These are phyloP conservation scores for Pichia nakasei DNA, from an alignment of 805 yeast species.

Conservation along the genomic window DNA sequence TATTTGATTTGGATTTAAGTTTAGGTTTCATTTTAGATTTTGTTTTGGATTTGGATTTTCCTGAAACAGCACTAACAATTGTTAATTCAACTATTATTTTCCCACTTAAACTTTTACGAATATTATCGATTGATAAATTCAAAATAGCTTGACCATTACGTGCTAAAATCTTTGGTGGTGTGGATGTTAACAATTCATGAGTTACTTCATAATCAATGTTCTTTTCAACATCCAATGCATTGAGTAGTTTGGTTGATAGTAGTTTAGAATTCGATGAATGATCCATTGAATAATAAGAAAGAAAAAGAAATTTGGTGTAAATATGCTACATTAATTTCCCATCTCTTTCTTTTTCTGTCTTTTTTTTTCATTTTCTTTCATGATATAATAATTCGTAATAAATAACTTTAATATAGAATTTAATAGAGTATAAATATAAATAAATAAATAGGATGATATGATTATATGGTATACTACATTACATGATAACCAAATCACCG, in stretches of 20 bases:
- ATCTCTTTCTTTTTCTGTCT: no score
- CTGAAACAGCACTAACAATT: constrained; percentile 26
- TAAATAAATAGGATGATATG: constrained; percentile 7
- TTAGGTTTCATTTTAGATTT: not conserved
- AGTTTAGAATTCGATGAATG: constrained; percentile 8
- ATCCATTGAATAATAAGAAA: not conserved
- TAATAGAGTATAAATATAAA: constrained; percentile 6
- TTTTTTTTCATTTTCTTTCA: no score
- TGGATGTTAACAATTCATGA: constrained; percentile 32
- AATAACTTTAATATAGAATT: not conserved
- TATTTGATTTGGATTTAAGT: constrained; percentile 16
- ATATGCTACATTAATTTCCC: no score
- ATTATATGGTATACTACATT: constrained; percentile 13
- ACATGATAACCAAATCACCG: constrained; percentile 94
- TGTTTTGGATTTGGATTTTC: not conserved
- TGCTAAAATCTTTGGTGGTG: constrained; percentile 60
- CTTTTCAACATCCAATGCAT: constrained; percentile 39
- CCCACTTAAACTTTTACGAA: constrained; percentile 77
- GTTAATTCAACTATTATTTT: constrained; percentile 54
- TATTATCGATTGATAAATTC: constrained; percentile 51
- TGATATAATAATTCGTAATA: no score
- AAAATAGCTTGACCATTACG: constrained; percentile 66
- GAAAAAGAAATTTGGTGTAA: not conserved
- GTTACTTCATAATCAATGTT: constrained; percentile 45
- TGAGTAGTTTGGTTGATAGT: constrained; percentile 30